Evolutionary conservation across 306 rosid genomes (phyloP).

Genomic region (Vachellia collinsii): DNA sequence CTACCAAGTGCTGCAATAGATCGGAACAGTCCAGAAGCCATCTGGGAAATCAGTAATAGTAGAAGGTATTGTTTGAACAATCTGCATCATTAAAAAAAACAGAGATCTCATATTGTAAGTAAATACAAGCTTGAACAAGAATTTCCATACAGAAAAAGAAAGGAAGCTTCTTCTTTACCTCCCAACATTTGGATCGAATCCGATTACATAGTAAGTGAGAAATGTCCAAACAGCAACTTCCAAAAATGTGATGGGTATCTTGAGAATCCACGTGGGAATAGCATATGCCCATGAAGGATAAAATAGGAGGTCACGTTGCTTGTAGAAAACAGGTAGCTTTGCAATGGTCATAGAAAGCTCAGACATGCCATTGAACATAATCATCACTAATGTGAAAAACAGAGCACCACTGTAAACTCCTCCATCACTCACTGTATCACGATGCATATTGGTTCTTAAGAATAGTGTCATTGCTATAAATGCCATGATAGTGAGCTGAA

Average conservation of each 20-base stretch:
- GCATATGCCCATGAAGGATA: slow-evolving; percentile 71
- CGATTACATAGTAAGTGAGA: slow-evolving; percentile 61
- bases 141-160: slow-evolving; percentile 1
- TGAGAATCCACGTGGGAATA: slow-evolving; percentile 60
- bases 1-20: slow-evolving; percentile 48
- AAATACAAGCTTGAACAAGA: neutral
- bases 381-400: slow-evolving; percentile 47
- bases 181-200: slow-evolving; percentile 59
- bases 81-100: slow-evolving; percentile 40
- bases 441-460: slow-evolving; percentile 76
- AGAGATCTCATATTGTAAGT: slow-evolving; percentile 8
- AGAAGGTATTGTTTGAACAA: slow-evolving; percentile 51
- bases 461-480: slow-evolving; percentile 60
- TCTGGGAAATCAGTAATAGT: slow-evolving; percentile 42
- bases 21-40: slow-evolving; percentile 60
- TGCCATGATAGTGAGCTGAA: slow-evolving; percentile 59
- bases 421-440: slow-evolving; percentile 49
- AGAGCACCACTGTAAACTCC: slow-evolving; percentile 60
- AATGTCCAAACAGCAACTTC: slow-evolving; percentile 62
- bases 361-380: slow-evolving; percentile 62
- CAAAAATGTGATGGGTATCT: slow-evolving; percentile 51
- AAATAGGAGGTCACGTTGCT: slow-evolving; percentile 67
- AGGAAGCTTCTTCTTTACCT: slow-evolving; percentile 46
- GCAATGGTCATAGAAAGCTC: slow-evolving; percentile 58
- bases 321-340: slow-evolving; percentile 70